Conservation (phyloP, 768 basidiomycete species). For the Roridomyces roridus region DNA sequence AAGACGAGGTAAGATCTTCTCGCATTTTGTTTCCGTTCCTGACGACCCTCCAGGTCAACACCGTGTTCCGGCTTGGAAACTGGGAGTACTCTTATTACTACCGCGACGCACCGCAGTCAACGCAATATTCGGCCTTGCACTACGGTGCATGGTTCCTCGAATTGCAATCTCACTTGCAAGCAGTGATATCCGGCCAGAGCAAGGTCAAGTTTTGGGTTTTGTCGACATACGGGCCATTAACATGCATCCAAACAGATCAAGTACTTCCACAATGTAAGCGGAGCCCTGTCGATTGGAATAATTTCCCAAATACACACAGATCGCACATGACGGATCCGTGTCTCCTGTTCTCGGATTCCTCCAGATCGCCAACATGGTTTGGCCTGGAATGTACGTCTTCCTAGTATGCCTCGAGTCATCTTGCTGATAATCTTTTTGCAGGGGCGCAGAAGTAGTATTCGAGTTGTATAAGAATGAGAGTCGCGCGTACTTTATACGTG, state of each 20-base stretch:
- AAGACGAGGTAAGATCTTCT: constrained; percentile 40
- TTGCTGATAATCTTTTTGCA: constrained; percentile 12
- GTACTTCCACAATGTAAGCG: constrained; percentile 49
- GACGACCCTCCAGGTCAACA: constrained; percentile 42
- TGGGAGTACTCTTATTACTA: constrained; percentile 66
- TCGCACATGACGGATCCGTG: constrained; percentile 59
- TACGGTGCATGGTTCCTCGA: constrained; percentile 57
- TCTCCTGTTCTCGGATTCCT: constrained; percentile 54
- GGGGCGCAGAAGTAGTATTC: constrained; percentile 57
- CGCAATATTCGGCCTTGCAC: constrained; percentile 47
- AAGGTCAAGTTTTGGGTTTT: constrained; percentile 29
- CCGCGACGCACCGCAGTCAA: constrained; percentile 51
- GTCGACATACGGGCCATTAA: too few species aligned
- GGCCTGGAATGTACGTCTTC: constrained; percentile 55
- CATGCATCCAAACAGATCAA: too few species aligned
- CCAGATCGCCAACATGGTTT: constrained; percentile 56
- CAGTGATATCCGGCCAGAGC: constrained; percentile 41
- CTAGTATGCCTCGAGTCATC: background rate
- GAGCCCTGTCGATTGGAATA: too few species aligned
- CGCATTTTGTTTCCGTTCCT: background rate
- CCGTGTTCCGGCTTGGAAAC: constrained; percentile 61
- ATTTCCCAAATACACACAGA: constrained; percentile 25
- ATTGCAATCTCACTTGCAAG: constrained; percentile 46
- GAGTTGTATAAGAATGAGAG: constrained; percentile 46
- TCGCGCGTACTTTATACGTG: constrained; percentile 44